Evolutionary conservation across 2,329 filamentous ascomycete species (phyloP).

Genomic region (Pseudogymnoascus sp.): DNA sequence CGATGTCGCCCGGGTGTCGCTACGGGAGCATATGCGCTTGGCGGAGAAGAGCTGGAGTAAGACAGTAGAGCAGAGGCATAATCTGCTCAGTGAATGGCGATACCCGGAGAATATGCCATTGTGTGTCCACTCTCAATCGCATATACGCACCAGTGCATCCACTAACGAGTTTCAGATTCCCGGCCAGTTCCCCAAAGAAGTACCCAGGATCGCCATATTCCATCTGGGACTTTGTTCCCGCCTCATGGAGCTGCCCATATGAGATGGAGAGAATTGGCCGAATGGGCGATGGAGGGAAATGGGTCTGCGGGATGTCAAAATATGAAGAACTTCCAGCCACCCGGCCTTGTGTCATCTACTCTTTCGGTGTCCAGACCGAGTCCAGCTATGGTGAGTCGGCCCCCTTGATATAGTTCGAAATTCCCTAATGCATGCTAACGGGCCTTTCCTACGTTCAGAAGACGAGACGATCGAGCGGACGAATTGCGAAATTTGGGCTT

Average conservation of each 20-base stretch:
- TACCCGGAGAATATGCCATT: slow-evolving; percentile 22
- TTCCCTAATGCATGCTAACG: neutral
- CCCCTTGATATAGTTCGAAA: neutral
- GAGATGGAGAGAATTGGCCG: slow-evolving; percentile 33
- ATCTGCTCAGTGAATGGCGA: slow-evolving; percentile 19
- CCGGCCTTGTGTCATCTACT: slow-evolving; percentile 30
- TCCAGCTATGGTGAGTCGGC: slow-evolving; percentile 29
- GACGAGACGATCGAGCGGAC: slow-evolving; percentile 32
- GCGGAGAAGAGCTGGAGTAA: slow-evolving; percentile 24
- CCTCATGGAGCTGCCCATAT: slow-evolving; percentile 34
- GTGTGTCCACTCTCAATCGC: slow-evolving; percentile 10
- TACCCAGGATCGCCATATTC: slow-evolving; percentile 27
- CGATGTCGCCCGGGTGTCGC: neutral
- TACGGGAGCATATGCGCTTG: neutral
- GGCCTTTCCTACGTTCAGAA: slow-evolving; percentile 19
- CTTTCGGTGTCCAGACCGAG: slow-evolving; percentile 32
- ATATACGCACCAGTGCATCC: neutral
- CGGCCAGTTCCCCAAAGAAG: slow-evolving; percentile 10
- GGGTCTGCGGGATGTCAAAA: slow-evolving; percentile 35
- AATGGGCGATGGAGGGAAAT: slow-evolving; percentile 36
- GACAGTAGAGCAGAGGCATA: slow-evolving; percentile 26
- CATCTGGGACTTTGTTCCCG: slow-evolving; percentile 34
- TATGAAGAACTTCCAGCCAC: slow-evolving; percentile 24
- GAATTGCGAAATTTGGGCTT: slow-evolving; percentile 32
- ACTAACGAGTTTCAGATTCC: slow-evolving; percentile 18